These are phyloP conservation scores for Shiraia sp. DNA, from an alignment of 2,329 filamentous ascomycete genomes.

Conservation along the genomic window DNA sequence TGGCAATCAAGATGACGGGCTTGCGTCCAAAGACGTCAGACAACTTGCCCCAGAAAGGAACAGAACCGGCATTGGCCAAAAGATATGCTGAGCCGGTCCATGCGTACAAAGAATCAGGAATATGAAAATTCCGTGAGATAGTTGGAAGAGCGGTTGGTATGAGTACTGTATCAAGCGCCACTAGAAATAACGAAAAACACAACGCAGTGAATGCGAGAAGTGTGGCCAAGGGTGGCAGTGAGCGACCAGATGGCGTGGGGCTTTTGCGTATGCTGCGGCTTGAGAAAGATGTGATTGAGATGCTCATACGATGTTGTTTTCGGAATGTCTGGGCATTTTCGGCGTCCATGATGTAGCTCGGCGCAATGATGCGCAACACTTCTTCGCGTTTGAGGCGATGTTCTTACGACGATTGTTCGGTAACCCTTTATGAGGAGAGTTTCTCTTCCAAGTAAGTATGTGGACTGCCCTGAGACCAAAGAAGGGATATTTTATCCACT, in stretches of 20 bases:
- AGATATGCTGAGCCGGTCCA: constrained; percentile 67
- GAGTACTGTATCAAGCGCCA: constrained; percentile 58
- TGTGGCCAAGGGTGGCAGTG: constrained; percentile 1
- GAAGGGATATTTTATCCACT: no score
- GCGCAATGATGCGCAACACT: no score
- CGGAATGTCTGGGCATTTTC: no score
- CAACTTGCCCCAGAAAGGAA: constrained; percentile 49
- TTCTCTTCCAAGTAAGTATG: no score
- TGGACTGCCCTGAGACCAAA: no score
- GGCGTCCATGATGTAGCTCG: no score
- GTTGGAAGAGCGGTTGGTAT: constrained; percentile 69
- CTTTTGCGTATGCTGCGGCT: neutral
- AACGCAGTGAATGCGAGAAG: constrained; percentile 36
- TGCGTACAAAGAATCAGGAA: constrained; percentile 69
- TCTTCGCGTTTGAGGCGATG: no score
- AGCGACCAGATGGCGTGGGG: neutral
- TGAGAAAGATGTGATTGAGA: no score
- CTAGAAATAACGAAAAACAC: constrained; percentile 46
- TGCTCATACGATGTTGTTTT: no score
- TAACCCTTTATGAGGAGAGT: no score
- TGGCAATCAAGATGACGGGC: constrained; percentile 38
- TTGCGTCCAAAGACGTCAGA: constrained; percentile 46
- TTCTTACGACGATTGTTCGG: no score
- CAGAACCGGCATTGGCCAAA: constrained; percentile 43
- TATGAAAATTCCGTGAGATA: constrained; percentile 64